A percentile compares a stretch with the other conserved stretches of the same genome.
Evolutionary conservation across 306 rosid genomes (phyloP).

Genomic region (Lupinus albus): DNA sequence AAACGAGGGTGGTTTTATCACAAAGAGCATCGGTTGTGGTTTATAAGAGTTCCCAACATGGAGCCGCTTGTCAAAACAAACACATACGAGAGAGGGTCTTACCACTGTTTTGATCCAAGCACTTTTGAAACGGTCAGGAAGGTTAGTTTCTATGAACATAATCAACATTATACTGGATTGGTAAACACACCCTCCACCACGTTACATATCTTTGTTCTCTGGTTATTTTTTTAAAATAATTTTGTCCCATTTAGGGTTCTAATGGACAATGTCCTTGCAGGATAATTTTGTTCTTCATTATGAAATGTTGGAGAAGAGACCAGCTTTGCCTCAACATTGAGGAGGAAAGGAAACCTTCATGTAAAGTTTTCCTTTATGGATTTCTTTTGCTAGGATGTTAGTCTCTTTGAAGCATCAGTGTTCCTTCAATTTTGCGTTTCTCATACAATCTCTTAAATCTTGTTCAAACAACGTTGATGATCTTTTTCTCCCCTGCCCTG

Average conservation of each 20-base stretch:
- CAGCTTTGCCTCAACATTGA: conserved; percentile 71
- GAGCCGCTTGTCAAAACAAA: conserved; percentile 83
- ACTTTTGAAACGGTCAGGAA: conserved; percentile 75
- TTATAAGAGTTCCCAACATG: conserved; percentile 65
- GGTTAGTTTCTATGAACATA: conserved; percentile 56
- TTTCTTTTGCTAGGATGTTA: conserved; percentile 43
- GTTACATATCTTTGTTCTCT: neutral
- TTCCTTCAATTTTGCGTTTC: conserved; percentile 37
- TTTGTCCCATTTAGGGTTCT: conserved; percentile 15
- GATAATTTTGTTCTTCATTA: conserved; percentile 78
- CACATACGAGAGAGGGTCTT: conserved; percentile 84
- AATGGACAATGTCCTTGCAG: conserved; percentile 56
- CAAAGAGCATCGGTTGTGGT: conserved; percentile 82
- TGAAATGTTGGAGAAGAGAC: conserved; percentile 85
- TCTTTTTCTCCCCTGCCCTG: neutral
- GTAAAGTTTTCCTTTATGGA: conserved; percentile 53
- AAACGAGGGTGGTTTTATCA: conserved; percentile 92
- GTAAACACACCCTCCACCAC: neutral
- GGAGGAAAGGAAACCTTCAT: conserved; percentile 32
- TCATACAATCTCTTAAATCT: conserved; percentile 30
- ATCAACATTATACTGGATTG: neutral
- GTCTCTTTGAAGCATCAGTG: conserved; percentile 42
- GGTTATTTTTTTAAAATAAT: neutral
- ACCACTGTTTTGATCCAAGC: conserved; percentile 85
- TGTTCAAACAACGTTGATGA: neutral